Evolutionary conservation across 192 early-diverging fungal genomes (phyloP), one percentile per base, ranked within the genome.

Genomic region (Linnemannia zychae): DNA sequence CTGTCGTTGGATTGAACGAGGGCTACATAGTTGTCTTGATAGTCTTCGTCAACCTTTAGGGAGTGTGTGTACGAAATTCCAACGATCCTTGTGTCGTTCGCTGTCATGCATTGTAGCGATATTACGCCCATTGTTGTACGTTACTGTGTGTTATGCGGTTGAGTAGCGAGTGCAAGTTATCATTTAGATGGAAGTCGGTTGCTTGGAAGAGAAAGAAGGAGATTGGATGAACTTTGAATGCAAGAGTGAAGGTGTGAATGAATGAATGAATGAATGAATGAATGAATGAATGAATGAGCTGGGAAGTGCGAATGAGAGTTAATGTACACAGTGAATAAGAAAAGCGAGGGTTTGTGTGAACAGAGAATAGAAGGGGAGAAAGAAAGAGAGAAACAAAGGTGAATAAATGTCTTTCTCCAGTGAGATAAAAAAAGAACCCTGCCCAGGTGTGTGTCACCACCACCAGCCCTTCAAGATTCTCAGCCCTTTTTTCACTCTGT

Each of bases 1-100:
- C 52, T 65, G 36, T 60, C 46, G 48, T 80, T 74, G 49, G 78
- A 75, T 36, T 81, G 52, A n/a, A 81, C 37, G n/a, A 81, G 50
- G 16, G 57, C 28, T 4, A 80, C 63, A 46, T 37, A 36, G 40
- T 67, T 52, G 47, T 13, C 36, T 2, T 74, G 2, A 4, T 7
- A 47, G 7, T 40, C 7, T 36, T 81, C 73, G 52, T 0, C 20
- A n/a, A 31, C 33, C 71, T 44, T 48, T 31, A 47, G n/a, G 9
- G 57, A 63, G 67, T 13, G 57, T 37, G 49, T 63, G 15, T 81
- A 75, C 13, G 79, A 71, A 67, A 81, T 71, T 9, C 79, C 79
- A 7, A 81, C 22, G 12, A 81, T 17, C 17, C 79, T 47, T 5
- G 73, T 71, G 16, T 73, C 79, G 24, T 75, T 81, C 7, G 34